Evolutionary conservation across 768 basidiomycete genomes (phyloP).

Genomic region (Mrakia gelida): DNA sequence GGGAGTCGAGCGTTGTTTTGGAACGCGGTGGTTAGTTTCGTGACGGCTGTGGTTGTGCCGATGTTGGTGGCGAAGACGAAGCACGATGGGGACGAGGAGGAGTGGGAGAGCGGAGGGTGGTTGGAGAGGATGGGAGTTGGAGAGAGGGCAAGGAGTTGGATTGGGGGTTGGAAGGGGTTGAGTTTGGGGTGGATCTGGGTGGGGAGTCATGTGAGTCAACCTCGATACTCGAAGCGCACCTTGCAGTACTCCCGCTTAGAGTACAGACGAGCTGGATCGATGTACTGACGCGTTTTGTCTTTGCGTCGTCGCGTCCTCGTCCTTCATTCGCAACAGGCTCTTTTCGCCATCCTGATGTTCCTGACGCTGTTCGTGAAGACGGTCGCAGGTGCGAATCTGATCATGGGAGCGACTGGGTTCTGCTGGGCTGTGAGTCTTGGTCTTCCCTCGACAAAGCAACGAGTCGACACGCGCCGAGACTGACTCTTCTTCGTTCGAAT

Average conservation of each 20-base stretch:
- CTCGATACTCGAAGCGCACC: constrained; percentile 35
- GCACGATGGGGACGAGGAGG: constrained; percentile 10
- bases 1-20: constrained; percentile 80
- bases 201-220: constrained; percentile 52
- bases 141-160: constrained; percentile 27
- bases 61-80: constrained; percentile 48
- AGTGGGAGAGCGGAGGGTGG: background rate
- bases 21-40: constrained; percentile 64
- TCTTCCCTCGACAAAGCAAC: background rate
- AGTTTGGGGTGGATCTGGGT: constrained; percentile 39
- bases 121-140: constrained; percentile 14
- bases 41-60: constrained; percentile 66
- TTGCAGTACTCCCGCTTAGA: no score
- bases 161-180: constrained; percentile 18
- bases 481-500: background rate
- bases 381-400: constrained; percentile 51
- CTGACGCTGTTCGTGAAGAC: constrained; percentile 66
- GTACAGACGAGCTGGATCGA: no score
- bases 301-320: background rate
- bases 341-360: constrained; percentile 74
- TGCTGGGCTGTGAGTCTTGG: constrained; percentile 68
- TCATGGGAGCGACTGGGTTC: constrained; percentile 76
- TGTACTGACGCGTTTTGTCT: no score
- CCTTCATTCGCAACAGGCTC: background rate
- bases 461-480: background rate